Conservation (phyloP, 179 eudicot genomes). For the Amaranthus tricolor region DNA sequence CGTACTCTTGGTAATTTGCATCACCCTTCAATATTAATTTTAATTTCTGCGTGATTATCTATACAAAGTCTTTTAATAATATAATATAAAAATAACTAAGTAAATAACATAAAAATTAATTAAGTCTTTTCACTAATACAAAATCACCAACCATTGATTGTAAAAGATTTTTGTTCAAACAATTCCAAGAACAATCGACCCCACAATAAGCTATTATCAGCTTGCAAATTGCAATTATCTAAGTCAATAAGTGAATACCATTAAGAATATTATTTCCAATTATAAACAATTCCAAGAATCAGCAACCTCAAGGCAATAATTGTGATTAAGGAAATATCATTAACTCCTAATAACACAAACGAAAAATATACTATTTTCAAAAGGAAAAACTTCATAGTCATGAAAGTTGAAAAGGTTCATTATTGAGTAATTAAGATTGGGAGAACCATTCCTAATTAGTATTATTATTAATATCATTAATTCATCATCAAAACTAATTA, state of each 20-base stretch:
- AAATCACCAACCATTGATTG: background rate
- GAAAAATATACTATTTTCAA: background rate
- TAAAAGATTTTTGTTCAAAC: background rate
- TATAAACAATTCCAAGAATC: background rate
- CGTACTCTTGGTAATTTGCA: no score
- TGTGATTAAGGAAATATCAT: background rate
- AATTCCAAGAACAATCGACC: slow-evolving; percentile 10
- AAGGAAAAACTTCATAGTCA: no score
- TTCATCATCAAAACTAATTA: no score
- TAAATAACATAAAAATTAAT: background rate
- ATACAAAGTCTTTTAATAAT: no score
- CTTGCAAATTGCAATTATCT: background rate
- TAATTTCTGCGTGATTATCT: no score
- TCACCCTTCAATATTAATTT: no score
- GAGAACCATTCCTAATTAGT: background rate
- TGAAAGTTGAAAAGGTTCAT: no score
- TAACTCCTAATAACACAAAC: background rate
- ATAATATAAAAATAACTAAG: no score
- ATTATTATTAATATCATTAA: background rate
- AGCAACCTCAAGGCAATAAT: background rate
- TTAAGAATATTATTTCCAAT: background rate
- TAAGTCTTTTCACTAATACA: background rate
- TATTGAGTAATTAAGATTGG: background rate
- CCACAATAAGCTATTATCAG: slow-evolving; percentile 1
- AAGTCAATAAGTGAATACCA: background rate